Evolutionary conservation across 306 rosid species (phyloP), one percentile per base, ranked within the genome.

Genomic region (Delonix regia): DNA sequence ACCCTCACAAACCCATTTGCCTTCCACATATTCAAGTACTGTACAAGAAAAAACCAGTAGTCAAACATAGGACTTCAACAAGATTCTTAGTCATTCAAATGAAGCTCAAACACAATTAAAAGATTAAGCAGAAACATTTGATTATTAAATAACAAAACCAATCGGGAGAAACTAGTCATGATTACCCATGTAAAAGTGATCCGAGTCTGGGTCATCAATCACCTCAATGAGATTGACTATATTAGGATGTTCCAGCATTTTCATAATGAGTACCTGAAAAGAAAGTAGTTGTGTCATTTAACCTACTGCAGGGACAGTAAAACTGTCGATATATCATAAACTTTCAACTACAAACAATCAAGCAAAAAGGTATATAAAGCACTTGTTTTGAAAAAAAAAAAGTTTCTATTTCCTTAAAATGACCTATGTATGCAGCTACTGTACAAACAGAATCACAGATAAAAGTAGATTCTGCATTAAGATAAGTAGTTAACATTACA

Each of bases 11-110:
- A 88, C 94, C 99, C 99, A 94, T 79, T 94, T 94, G 78, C 91
- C 97, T 81, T 94, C 97, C 73, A 92, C 97, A 78, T 89, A 94
- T 84, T 94, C 99, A 77, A 94, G 99, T 66, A 94, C 99, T 94
- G 89, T 64, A 76, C 14, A 63, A 72, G 42, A 79, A 84, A 65
- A 75, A 73, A 51, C 15, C 57, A 78, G 33, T 60, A 66, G 83
- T 80, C 81, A 64, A 69, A 74, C 68, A 48, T 27, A 25, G n/a
- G 44, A 28, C 34, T 57, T 27, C 62, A 61, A 45, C 62, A 73
- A 47, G 41, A 52, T 38, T 67, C 49, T 48, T 25, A 30, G 55
- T 52, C 4, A 67, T 21, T 74, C 25, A 71, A 72, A 16, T 21
- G 21, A 70, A 64, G 75, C 59, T 73, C 63, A 45, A 64, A 76